Evolutionary conservation across 78 protist genomes (phyloP).

Genomic region (Cavenderia fasciculata): DNA sequence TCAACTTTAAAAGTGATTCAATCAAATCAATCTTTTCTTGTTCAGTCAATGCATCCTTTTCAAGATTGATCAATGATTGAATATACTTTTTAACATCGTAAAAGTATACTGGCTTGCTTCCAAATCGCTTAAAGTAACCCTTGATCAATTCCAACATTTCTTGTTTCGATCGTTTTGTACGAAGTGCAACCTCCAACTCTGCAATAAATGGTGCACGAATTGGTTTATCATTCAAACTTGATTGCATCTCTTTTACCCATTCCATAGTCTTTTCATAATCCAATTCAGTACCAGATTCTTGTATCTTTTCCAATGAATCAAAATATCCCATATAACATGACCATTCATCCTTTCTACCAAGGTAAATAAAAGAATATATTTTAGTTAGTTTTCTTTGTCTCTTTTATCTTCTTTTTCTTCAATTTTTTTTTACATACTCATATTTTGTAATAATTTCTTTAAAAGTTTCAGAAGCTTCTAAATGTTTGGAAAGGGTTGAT

Average conservation of each 20-base stretch:
- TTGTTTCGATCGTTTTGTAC: not conserved
- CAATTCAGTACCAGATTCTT: not conserved
- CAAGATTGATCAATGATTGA: slow-evolving; percentile 15
- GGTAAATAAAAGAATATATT: not conserved
- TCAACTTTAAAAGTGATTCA: not conserved
- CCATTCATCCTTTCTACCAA: slow-evolving; percentile 53
- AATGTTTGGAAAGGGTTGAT: not conserved
- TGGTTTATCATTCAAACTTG: not conserved
- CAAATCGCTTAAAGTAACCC: slow-evolving; percentile 27
- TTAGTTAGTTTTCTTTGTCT: too few relatives aligned
- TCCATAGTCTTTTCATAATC: not conserved
- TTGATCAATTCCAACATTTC: not conserved
- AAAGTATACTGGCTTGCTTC: slow-evolving; percentile 37
- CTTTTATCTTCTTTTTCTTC: not conserved
- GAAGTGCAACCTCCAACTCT: slow-evolving; percentile 22
- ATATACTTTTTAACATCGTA: slow-evolving; percentile 41
- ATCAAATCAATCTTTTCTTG: not conserved
- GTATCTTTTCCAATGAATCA: not conserved
- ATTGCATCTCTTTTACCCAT: slow-evolving; percentile 13
- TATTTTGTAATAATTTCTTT: slow-evolving; percentile 47
- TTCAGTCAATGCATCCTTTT: not conserved
- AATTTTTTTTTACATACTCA: slow-evolving; percentile 15
- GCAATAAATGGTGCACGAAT: slow-evolving; percentile 62
- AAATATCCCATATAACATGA: slow-evolving; percentile 67
- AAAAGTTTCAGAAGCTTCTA: slow-evolving; percentile 25